Base-by-base conservation (phyloP, 345 rosid genomes). In the Citrus cavaleriei region DNA sequence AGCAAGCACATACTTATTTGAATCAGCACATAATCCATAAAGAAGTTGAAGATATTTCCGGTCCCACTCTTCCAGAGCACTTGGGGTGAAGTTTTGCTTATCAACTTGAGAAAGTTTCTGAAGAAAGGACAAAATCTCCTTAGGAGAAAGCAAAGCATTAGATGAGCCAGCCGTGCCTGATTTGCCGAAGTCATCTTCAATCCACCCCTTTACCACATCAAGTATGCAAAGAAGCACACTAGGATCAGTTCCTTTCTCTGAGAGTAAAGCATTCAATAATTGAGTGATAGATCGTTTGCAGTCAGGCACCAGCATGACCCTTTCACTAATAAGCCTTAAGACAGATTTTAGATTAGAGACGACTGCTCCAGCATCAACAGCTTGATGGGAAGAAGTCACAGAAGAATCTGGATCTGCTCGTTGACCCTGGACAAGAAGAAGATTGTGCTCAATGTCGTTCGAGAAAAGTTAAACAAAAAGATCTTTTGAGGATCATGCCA, bases 211-310 rank as follows among this genome's bases (percentile, higher is more conserved):
- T 77, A 93, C 76, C 77, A 91, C 91, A 85, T 94, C 98, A 42
- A 96, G 86, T 86, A 94, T 90, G 88, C 97, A 93, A 72, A 94
- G 93, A 83, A 96, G 97, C 83, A 96, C 94, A 73, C 92, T 92
- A 66, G 98, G 83, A 87, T 93, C 98, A 35, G 97, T 94, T 58
- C 97, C 95, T 81, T 92, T 96, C 83, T 96, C 99, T 13, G 97
- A 93, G 55, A 96, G 94, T 84, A 94, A 87, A 55, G 86, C 79
- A 85, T 96, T 96, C 84, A 96, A 86, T 54, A 88, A 86, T 80
- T 90, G 98, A 74, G 92, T 89, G 30, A 91, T 87, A 28, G 90
- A 82, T 81, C 94, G 88, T 85, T 96, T 96, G 93, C 98, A 94
- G 10, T 96, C 99, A 3, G 89, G 80, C 77, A 91, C 89, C 74